Evolutionary conservation across 2,329 filamentous ascomycete genomes (phyloP), one percentile per base, ranked within the genome.

Genomic region (Penicillium olsonii): DNA sequence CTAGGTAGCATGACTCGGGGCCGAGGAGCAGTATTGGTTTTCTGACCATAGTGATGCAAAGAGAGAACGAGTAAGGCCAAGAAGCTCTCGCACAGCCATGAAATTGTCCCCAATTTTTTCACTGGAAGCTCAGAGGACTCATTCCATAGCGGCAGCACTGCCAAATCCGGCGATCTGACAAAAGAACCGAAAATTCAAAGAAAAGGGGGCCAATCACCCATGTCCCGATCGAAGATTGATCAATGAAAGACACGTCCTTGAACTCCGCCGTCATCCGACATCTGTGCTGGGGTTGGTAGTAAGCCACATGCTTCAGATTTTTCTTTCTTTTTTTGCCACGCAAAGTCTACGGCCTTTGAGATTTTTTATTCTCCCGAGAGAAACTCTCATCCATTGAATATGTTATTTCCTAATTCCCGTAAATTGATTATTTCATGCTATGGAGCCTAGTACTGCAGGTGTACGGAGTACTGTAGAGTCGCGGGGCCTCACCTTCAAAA

Each of bases 281-380:
- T 27, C 42, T 22, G 8, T 3, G 6, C 17, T 4, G 26, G 43
- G 27, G 20, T 31, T 26, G 17, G 14, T 10, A 12, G 22, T 35
- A 45, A 45, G 43, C 35, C 37, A 40, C 43, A 33, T 33, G 37
- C 26, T 40, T 40, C 37, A 40, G 34, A 14, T 18, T 24, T 33
- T 24, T 33, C 7, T 4, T 22, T 29, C 5, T 20, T 2, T 4
- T 45, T 39, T 45, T 19, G 42, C 42, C 42, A 39, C 42, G 9
- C n/a, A 19, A 18, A n/a, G 29, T 7, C n/a, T 8, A 4, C 22
- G 8, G 8, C 8, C 8, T 24, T 24, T 8, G 22, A 24, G 5
- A 24, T n/a, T n/a, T n/a, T n/a, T n/a, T n/a, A n/a, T n/a, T n/a
- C n/a, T n/a, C n/a, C n/a, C n/a, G n/a, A n/a, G n/a, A n/a, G n/a